Evolutionary conservation across 2,329 filamentous ascomycete genomes (phyloP).

Genomic region (Botrytis cinerea): DNA sequence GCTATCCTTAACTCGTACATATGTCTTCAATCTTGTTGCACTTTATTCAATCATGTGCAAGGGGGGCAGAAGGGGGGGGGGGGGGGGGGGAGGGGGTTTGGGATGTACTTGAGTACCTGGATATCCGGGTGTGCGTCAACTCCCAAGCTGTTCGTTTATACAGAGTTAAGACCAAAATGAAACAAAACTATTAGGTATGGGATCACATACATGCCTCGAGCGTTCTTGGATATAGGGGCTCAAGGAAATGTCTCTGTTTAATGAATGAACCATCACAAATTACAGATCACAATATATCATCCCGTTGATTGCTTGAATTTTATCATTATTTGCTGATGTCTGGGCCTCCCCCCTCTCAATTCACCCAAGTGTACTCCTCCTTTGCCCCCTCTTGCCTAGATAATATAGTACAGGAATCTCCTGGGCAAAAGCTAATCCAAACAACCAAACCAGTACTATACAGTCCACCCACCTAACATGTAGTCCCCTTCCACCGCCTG

Average conservation of each 20-base stretch:
- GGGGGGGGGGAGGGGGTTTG: not conserved
- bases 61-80: not conserved
- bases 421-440: not conserved
- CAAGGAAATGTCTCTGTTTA: not conserved
- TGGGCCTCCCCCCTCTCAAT: not conserved
- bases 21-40: not conserved
- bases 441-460: not conserved
- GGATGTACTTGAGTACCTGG: not conserved
- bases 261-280: not conserved
- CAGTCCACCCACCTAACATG: not conserved
- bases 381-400: not conserved
- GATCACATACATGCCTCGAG: not conserved
- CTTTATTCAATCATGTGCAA: not conserved
- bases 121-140: not conserved
- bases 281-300: not conserved
- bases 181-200: not conserved
- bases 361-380: too few relatives aligned
- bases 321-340: not conserved
- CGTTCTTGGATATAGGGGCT: not conserved
- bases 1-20: not conserved
- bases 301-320: not conserved
- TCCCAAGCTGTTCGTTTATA: not conserved
- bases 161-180: not conserved
- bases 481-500: too few relatives aligned
- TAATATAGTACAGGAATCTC: not conserved